Base-by-base conservation (phyloP, 2,329 filamentous ascomycete species). In the Penicillium sp. region DNA sequence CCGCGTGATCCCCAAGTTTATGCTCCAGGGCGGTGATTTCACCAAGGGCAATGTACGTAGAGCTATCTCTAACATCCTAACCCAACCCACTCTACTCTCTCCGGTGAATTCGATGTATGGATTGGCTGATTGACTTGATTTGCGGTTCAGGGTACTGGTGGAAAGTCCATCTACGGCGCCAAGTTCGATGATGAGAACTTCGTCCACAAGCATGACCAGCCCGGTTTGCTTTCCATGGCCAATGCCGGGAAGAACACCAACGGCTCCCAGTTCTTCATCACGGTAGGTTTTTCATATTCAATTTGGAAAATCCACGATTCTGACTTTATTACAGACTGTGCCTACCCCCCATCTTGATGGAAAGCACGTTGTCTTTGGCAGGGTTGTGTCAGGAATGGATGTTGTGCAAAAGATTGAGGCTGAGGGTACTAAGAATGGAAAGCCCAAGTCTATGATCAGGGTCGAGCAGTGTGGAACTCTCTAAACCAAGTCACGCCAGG, bases 1-100 rank as follows among this genome's bases (percentile, higher is more conserved):
- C 81, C 87, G 88, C 64, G 86, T 93, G 75, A 93, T 93, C 74
- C 86, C 86, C 62, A 74, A 87, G 49, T 93, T 93, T 81, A 93
- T 93, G 33, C 33, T 37, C 15, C 33, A 37, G 33, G 33, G 33
- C 12, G 33, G 33, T 37, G 33, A 37, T 37, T 88, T 32, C 38
- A 47, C 40, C 28, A 37, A 37, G 33, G 33, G 33, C 33, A 37
- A 37, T 37, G 33, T 37, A 37, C 33, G 33, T 37, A 10, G 18
- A 23, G 33, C 15, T 2, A 35, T 35, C 7, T 35, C 32, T 35
- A 18, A 20, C 4, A 35, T 9, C 33, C 18, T 9, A 15, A 6
- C 32, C 33, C 15, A 7, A 20, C 27, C 8, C 9, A 37, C 33
- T 18, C 33, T 18, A 37, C 18, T 12, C n/a, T 9, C 32, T 35